phyloP scores from a whole-genome alignment of 768 basidiomycete genomes.

The Agaricus blazei region DNA sequence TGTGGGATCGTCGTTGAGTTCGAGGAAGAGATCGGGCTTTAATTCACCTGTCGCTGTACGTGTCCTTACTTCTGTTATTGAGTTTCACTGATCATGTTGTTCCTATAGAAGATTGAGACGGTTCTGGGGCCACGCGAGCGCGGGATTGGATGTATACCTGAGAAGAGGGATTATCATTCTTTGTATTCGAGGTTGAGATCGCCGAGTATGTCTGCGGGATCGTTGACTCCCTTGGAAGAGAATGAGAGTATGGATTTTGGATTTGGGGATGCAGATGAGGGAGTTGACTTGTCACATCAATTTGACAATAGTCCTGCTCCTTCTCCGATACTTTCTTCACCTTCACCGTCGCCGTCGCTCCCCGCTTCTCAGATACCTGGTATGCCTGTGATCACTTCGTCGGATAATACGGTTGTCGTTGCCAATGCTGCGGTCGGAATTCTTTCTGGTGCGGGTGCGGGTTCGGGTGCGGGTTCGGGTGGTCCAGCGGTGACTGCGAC shows the following conservation, averaged over 20 bases:
- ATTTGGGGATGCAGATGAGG: not conserved
- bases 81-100: not conserved
- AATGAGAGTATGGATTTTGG: not conserved
- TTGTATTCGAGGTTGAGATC: not conserved
- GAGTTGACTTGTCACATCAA: too few species aligned
- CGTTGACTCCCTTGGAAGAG: not conserved
- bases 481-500: not conserved
- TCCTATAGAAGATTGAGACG: not conserved
- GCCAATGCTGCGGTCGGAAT: too few species aligned
- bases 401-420: too few species aligned
- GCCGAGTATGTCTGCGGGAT: not conserved
- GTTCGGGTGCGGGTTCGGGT: not conserved
- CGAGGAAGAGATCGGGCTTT: not conserved
- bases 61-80: not conserved
- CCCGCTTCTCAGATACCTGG: not conserved
- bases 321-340: too few species aligned
- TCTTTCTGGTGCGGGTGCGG: not conserved
- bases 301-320: too few species aligned
- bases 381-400: not conserved
- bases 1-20: not conserved
- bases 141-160: not conserved
- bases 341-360: too few species aligned
- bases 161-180: not conserved
- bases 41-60: constrained; percentile 2
- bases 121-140: not conserved